Base-by-base conservation (phyloP, 257 asterid genomes). In the Fraxinus excelsior region DNA sequence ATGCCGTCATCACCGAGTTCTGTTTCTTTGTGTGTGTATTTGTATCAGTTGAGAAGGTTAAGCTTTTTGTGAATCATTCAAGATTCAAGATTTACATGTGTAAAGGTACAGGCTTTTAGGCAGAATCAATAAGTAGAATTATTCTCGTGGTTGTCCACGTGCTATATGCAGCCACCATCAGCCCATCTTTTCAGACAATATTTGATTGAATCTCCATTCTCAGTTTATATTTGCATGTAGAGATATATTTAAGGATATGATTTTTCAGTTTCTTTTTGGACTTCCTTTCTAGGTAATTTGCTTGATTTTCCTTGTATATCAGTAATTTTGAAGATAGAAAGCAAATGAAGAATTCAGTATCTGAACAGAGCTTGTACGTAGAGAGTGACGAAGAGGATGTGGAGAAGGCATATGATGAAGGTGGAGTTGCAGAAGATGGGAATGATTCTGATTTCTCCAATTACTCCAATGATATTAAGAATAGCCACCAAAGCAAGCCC, bases 371-470 rank as follows among this genome's bases (percentile, higher is more conserved):
- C 72, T 90, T 95, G 77, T 91, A 88, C 88, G 89, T 95, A 51
- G 99, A 95, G 25, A 91, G 96, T 66, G 97, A 90, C 34, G 98
- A 93, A 31, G 99, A 94, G 34, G 94, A 89, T 40, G 89, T 79
- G 62, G 91, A 88, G 86, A 86, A 83, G 84, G 86, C 70, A 28
- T 44, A 60, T 71, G 88, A 70, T 31, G 18, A 42, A 42, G 51
- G 5, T 42, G 51, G 51, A 42, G 51, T 42, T 42, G 85, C 80
- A 66, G 90, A 26, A 62, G 68, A 62, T 12, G 68, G 91, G 2
- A 86, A 88, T 85, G 91, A 88, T 66, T 87, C 96, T 3, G 97
- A 93, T 80, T 84, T 86, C 16, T 93, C 91, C 6, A 79, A 70
- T 78, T 83, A 83, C 70, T 82, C 86, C 29, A 81, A 72, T 42